A percentile compares a stretch with the other conserved stretches of the same genome.
Conservation (phyloP, 2,329 filamentous ascomycete genomes). For the Immersiporthe knoxdaviesiana region DNA sequence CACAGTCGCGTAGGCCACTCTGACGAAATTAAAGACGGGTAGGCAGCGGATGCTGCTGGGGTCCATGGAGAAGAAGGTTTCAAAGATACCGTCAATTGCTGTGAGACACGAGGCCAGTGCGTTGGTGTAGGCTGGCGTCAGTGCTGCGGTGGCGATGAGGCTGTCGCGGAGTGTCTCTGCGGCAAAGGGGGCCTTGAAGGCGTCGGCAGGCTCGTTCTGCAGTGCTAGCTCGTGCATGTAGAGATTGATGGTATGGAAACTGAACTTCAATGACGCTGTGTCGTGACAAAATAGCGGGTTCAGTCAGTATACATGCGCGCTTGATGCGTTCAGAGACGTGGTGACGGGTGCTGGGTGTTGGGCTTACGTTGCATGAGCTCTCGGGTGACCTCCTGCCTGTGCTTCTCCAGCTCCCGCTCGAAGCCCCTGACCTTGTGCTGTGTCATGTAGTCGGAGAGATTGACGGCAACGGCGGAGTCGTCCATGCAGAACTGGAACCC, state of each 20-base stretch:
- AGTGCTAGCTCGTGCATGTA: slow-evolving; percentile 79
- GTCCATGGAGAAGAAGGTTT: slow-evolving; percentile 66
- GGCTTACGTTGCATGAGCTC: slow-evolving; percentile 57
- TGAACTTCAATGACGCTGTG: slow-evolving; percentile 63
- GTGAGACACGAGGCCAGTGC: slow-evolving; percentile 69
- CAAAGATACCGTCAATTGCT: slow-evolving; percentile 68
- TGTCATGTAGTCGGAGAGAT: slow-evolving; percentile 64
- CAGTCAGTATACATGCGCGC: background rate
- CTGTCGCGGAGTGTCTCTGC: slow-evolving; percentile 49
- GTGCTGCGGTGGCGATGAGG: slow-evolving; percentile 42
- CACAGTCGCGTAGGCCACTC: slow-evolving; percentile 72
- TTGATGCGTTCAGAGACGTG: background rate
- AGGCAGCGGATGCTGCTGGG: slow-evolving; percentile 62
- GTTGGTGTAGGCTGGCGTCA: slow-evolving; percentile 65
- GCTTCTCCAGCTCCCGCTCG: slow-evolving; percentile 65
- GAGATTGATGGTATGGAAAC: slow-evolving; percentile 67
- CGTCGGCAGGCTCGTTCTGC: slow-evolving; percentile 63
- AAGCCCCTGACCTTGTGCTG: slow-evolving; percentile 68
- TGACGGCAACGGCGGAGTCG: slow-evolving; percentile 58
- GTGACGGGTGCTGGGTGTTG: slow-evolving; percentile 34
- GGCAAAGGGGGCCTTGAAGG: slow-evolving; percentile 53
- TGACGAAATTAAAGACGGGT: slow-evolving; percentile 72
- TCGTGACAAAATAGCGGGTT: background rate
- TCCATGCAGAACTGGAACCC: slow-evolving; percentile 69
- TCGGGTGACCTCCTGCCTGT: slow-evolving; percentile 56